These are phyloP conservation scores for Kodamaea hsintzibuensis DNA, from an alignment of 805 yeast genomes.

Conservation along the genomic window DNA sequence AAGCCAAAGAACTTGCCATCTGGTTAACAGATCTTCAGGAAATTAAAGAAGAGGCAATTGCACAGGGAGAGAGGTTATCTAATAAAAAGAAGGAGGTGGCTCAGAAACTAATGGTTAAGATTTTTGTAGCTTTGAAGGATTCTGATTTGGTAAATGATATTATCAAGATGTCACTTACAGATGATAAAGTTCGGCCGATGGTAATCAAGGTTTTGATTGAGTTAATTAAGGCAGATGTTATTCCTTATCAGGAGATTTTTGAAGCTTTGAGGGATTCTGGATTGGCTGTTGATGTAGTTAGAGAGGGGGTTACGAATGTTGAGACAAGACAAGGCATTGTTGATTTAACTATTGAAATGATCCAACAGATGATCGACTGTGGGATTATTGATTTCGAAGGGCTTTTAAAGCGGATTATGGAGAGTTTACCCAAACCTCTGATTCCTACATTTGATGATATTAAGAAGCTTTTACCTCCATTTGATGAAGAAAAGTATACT, in stretches of 20 bases:
- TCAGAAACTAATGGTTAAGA: conserved; percentile 17
- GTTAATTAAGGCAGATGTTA: conserved; percentile 28
- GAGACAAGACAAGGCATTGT: conserved; percentile 29
- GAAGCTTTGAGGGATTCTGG: conserved; percentile 31
- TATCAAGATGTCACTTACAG: conserved; percentile 28
- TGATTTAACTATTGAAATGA: conserved; percentile 24
- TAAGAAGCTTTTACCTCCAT: conserved; percentile 1
- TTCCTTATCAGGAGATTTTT: conserved; percentile 34
- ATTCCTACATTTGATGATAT: conserved; percentile 5
- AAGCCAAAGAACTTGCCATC: not conserved
- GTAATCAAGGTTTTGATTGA: conserved; percentile 25
- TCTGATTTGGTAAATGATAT: conserved; percentile 32
- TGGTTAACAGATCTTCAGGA: not conserved
- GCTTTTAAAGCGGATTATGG: not conserved
- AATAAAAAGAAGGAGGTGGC: not conserved
- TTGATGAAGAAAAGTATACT: not conserved
- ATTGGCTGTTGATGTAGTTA: conserved; percentile 29
- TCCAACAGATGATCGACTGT: conserved; percentile 11
- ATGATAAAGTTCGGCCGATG: conserved; percentile 27
- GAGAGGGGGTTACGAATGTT: conserved; percentile 27
- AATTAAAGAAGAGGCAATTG: not conserved
- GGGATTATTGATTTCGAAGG: not conserved
- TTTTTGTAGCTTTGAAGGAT: conserved; percentile 27
- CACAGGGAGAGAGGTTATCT: not conserved
- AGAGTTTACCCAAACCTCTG: conserved; percentile 4